Evolutionary conservation across 768 basidiomycete genomes (phyloP).

Genomic region (Amyloporia xantha): DNA sequence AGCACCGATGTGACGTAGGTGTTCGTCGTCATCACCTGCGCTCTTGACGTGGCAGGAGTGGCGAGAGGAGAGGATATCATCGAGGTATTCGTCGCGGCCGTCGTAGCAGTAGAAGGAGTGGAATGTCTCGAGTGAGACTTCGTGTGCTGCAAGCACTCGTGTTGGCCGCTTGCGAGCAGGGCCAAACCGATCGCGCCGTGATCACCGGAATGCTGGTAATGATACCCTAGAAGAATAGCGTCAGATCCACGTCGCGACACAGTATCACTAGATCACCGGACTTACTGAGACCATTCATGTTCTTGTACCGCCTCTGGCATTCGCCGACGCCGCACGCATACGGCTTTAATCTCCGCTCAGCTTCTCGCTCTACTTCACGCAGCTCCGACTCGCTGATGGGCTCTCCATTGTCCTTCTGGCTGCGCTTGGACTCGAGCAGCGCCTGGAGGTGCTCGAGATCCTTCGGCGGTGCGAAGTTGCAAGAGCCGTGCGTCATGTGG

Average conservation of each 20-base stretch:
- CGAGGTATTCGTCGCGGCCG: constrained; percentile 4
- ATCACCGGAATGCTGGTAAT: constrained; percentile 94
- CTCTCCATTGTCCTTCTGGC: constrained; percentile 32
- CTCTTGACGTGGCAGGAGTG: constrained; percentile 11
- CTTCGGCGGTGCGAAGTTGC: constrained; percentile 89
- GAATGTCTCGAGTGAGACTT: constrained; percentile 19
- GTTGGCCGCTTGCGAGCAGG: constrained; percentile 71
- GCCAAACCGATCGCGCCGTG: constrained; percentile 88
- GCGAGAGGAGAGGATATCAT: constrained; percentile 12
- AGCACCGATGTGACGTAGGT: neutral
- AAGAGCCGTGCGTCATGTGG: constrained; percentile 88
- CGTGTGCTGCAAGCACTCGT: constrained; percentile 40
- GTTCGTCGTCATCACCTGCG: constrained; percentile 1
- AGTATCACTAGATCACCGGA: constrained; percentile 9
- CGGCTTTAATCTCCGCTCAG: constrained; percentile 73
- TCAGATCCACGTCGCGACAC: constrained; percentile 3
- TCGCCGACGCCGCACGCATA: constrained; percentile 89
- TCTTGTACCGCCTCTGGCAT: constrained; percentile 88
- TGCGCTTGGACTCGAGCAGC: constrained; percentile 46
- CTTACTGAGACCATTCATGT: constrained; percentile 88
- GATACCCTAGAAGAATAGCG: constrained; percentile 59
- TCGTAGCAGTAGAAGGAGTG: constrained; percentile 14
- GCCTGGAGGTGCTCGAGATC: constrained; percentile 74
- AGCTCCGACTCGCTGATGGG: constrained; percentile 49
- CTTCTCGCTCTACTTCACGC: constrained; percentile 74